These are phyloP conservation scores for Dendrostoma leiphaemia DNA, from an alignment of 2,329 filamentous ascomycete species.

Conservation along the genomic window DNA sequence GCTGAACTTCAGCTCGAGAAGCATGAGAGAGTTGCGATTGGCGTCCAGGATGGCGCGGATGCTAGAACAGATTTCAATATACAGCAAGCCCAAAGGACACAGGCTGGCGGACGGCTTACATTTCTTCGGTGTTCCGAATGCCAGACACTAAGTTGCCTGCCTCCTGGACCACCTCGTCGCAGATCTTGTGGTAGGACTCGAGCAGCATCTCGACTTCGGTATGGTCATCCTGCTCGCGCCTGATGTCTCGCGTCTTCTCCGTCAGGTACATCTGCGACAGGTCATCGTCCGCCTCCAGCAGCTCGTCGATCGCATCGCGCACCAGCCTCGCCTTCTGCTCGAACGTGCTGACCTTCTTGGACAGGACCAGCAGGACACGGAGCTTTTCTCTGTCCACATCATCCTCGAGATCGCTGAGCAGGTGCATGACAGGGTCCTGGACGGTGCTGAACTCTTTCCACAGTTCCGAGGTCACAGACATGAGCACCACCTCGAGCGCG, in stretches of 20 bases:
- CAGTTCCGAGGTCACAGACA: constrained; percentile 86
- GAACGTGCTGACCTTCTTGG: constrained; percentile 93
- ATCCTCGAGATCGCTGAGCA: constrained; percentile 87
- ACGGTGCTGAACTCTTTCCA: constrained; percentile 95
- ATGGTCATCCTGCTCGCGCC: constrained; percentile 79
- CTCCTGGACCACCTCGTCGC: constrained; percentile 96
- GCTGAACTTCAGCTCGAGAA: constrained; percentile 93
- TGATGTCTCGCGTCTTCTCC: constrained; percentile 74
- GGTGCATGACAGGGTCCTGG: constrained; percentile 84
- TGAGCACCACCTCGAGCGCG: constrained; percentile 89
- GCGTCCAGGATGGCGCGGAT: constrained; percentile 96
- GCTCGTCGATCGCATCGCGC: constrained; percentile 89
- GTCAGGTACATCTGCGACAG: constrained; percentile 92
- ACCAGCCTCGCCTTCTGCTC: constrained; percentile 96
- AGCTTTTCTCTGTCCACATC: constrained; percentile 96
- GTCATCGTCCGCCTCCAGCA: constrained; percentile 95
- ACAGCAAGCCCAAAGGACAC: too few relatives aligned
- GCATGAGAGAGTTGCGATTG: constrained; percentile 97
- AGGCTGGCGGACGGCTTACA: constrained; percentile 66
- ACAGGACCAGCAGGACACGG: constrained; percentile 84
- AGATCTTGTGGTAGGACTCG: constrained; percentile 96
- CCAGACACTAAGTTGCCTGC: constrained; percentile 89
- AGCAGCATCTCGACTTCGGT: constrained; percentile 96
- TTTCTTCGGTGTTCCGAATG: constrained; percentile 97
- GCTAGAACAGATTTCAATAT: too few relatives aligned